Evolutionary conservation across 2,329 filamentous ascomycete species (phyloP).

Genomic region (Trichoderma pleuroti): DNA sequence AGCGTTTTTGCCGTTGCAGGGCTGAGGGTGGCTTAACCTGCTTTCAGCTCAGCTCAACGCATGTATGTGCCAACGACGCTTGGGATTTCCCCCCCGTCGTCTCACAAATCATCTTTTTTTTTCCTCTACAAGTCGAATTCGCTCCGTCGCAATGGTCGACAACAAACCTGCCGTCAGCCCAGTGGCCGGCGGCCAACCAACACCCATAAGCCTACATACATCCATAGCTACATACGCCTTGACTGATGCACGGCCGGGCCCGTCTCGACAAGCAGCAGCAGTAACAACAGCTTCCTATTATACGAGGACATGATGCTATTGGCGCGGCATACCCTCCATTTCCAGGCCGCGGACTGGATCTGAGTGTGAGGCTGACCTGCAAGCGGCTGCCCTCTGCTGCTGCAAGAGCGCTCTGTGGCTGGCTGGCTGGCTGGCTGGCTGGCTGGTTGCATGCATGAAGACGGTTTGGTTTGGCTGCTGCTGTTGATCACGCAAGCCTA

Average conservation of each 20-base stretch:
- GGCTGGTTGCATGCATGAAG: constrained; percentile 10
- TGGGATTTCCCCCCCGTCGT: neutral
- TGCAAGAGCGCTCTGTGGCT: constrained; percentile 6
- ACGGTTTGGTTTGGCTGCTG: neutral
- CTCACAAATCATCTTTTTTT: constrained; percentile 15
- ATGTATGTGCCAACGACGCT: neutral
- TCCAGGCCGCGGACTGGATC: neutral
- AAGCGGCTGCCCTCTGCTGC: neutral
- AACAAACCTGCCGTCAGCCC: neutral
- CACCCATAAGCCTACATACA: neutral
- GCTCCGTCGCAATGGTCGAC: neutral
- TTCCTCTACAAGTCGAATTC: neutral
- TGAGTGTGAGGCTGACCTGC: constrained; percentile 3
- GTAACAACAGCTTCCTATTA: neutral
- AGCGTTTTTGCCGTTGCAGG: constrained; percentile 3
- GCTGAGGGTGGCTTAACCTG: constrained; percentile 8
- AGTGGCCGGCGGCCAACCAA: neutral
- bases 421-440: constrained; percentile 18
- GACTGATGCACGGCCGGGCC: neutral
- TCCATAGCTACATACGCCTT: neutral
- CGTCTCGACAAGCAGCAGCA: neutral
- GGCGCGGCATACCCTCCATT: neutral
- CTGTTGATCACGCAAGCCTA: neutral
- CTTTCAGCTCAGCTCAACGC: constrained; percentile 9
- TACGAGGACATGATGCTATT: neutral